Base-by-base conservation (phyloP, 441 rosid genomes). In the Gossypium gossypioides region DNA sequence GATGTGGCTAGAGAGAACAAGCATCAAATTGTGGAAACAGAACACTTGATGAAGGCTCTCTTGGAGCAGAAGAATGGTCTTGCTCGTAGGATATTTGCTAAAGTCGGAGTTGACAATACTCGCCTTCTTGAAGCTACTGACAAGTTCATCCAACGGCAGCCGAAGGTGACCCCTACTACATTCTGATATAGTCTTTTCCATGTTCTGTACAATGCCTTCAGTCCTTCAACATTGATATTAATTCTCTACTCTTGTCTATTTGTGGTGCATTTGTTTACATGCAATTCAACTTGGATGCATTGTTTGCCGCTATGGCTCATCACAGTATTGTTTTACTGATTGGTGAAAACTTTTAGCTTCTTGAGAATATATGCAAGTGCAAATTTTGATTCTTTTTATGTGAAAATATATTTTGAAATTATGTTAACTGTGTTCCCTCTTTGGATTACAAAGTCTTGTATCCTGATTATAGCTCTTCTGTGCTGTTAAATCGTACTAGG, bases 41-140 rank as follows among this genome's bases (percentile, higher is more conserved):
- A 96, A 78, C 99, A 96, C 81, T 77, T 96, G 75, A 86, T 96
- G 98, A 93, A 89, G 86, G 89, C 97, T 37, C 81, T 96, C 2
- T 74, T 96, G 80, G 98, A 96, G 81, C 99, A 96, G 81, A 96
- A 96, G 91, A 96, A 93, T 82, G 99, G 99, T 40, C 96, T 96
- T 79, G 98, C 98, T 56, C 90, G 98, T 2, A 82, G 98, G 48
- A 91, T 96, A 22, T 91, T 96, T 82, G 84, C 93, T 29, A 93
- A 91, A 80, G 81, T 79, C 34, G 97, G 97, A 60, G 88, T 93
- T 32, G 98, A 96, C 78, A 93, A 96, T 72, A 88, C 98, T 0
- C 89, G 90, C 72, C 91, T 96, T 68, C 84, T 96, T 40, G 98
- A 93, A 77, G 94, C 94, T 10, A 90, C 98, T 0, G 99, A 91